Percentiles rank a stretch among this genome's conserved stretches.
Evolutionary conservation across 768 basidiomycete genomes (phyloP).

Genomic region (Russula foetens): DNA sequence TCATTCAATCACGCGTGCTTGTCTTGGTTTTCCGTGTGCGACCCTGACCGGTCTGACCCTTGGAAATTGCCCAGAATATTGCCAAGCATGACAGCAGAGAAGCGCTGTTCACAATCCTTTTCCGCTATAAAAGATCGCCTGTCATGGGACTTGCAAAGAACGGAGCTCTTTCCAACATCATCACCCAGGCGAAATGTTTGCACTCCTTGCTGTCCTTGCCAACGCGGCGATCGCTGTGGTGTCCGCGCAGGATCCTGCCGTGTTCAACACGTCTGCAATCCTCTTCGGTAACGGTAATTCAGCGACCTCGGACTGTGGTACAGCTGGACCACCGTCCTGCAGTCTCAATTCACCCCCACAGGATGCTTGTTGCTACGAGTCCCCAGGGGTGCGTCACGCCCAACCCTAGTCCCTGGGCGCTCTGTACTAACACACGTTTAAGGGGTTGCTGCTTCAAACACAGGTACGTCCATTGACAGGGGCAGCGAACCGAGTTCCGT

Average conservation of each 20-base stretch:
- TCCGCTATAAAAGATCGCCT: neutral
- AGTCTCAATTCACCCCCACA: slow-evolving; percentile 35
- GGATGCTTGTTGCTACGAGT: slow-evolving; percentile 53
- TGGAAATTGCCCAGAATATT: too few relatives aligned
- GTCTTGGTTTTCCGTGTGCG: too few relatives aligned
- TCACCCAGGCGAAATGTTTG: slow-evolving; percentile 19
- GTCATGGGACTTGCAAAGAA: neutral
- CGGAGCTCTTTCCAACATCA: neutral
- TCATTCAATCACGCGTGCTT: too few relatives aligned
- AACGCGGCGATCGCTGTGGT: neutral
- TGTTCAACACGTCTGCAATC: slow-evolving; percentile 19
- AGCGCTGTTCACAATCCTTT: neutral
- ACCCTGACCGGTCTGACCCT: too few relatives aligned
- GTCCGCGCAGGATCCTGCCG: slow-evolving; percentile 4
- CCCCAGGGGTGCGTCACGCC: slow-evolving; percentile 44
- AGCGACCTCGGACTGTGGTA: slow-evolving; percentile 46
- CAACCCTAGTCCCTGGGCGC: neutral
- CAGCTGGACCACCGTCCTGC: slow-evolving; percentile 44
- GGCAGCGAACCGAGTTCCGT: neutral
- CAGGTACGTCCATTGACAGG: slow-evolving; percentile 35
- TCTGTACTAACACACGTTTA: neutral
- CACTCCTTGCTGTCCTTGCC: slow-evolving; percentile 6
- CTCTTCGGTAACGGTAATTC: slow-evolving; percentile 26
- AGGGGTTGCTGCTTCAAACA: slow-evolving; percentile 56
- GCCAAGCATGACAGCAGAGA: too few relatives aligned